A percentile compares a stretch with the other conserved stretches of the same genome.
Conservation (phyloP, 805 yeast genomes). For the Zygosaccharomyces siamensis region DNA sequence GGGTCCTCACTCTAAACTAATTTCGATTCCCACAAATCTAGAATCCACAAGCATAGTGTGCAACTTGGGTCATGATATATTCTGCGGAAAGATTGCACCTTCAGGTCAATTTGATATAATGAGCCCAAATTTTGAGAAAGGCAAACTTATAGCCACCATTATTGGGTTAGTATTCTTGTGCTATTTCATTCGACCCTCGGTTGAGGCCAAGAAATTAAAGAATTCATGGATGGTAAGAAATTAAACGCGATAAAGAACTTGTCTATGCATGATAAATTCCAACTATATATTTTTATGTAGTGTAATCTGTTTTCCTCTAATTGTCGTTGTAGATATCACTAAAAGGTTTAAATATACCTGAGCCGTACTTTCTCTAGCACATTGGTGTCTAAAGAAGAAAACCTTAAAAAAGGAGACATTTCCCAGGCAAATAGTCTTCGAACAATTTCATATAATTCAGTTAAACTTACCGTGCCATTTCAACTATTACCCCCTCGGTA, state of each 20-base stretch:
- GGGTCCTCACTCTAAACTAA: conserved; percentile 32
- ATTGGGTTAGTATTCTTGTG: conserved; percentile 45
- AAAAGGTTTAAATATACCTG: not conserved
- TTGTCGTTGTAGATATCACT: not conserved
- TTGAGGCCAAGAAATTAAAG: conserved; percentile 48
- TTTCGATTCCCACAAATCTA: conserved; percentile 56
- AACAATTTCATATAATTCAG: not conserved
- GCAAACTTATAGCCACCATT: conserved; percentile 58
- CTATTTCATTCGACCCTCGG: conserved; percentile 53
- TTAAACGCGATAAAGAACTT: not conserved
- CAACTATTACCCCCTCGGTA: not conserved
- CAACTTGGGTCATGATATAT: conserved; percentile 61
- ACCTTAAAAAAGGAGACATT: no score
- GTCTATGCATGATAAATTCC: not conserved
- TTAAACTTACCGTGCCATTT: not conserved
- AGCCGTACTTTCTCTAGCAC: not conserved
- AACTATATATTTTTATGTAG: not conserved
- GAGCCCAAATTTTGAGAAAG: conserved; percentile 60
- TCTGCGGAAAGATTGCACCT: conserved; percentile 74
- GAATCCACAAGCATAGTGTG: conserved; percentile 81
- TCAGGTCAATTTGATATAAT: conserved; percentile 79
- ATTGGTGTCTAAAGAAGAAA: no score
- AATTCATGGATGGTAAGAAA: conserved; percentile 45
- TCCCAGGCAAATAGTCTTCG: no score
- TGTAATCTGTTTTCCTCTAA: not conserved